phyloP scores from a whole-genome alignment of 2,329 filamentous ascomycete genomes.

The Aspergillus pseudoterreus region DNA sequence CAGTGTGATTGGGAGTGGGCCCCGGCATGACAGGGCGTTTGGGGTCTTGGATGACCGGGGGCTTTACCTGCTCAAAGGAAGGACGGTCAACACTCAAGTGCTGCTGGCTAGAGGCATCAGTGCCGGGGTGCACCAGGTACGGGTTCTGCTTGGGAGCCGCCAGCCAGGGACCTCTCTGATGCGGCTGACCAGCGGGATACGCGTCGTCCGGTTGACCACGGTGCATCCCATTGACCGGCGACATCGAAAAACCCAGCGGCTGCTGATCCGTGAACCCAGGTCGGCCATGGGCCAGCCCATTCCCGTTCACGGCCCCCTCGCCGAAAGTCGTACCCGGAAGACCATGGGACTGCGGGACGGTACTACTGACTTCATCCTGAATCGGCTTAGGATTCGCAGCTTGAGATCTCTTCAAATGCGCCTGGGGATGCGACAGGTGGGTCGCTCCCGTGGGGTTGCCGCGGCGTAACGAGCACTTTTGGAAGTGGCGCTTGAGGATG shows the following conservation, averaged over 20 bases:
- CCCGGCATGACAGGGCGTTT: conserved; percentile 56
- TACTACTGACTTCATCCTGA: conserved; percentile 45
- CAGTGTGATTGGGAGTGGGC: conserved; percentile 56
- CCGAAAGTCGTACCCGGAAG: conserved; percentile 41
- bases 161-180: conserved; percentile 41
- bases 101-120: conserved; percentile 40
- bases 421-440: conserved; percentile 88
- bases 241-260: conserved; percentile 41
- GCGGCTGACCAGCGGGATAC: conserved; percentile 34
- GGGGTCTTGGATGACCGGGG: conserved; percentile 36
- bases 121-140: conserved; percentile 41
- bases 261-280: conserved; percentile 40
- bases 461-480: conserved; percentile 95
- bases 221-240: conserved; percentile 40
- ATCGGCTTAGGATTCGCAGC: conserved; percentile 40
- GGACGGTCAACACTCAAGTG: conserved; percentile 42
- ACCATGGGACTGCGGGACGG: conserved; percentile 42
- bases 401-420: conserved; percentile 73
- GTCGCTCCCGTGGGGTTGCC: conserved; percentile 94
- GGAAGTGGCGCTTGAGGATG: conserved; percentile 97
- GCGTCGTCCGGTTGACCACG: conserved; percentile 36
- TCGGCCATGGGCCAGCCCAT: conserved; percentile 36
- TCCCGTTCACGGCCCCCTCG: conserved; percentile 42
- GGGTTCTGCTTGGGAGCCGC: conserved; percentile 43
- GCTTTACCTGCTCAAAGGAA: conserved; percentile 42